phyloP scores from a whole-genome alignment of 352 stramenopile species.

The Phytophthora constricta region DNA sequence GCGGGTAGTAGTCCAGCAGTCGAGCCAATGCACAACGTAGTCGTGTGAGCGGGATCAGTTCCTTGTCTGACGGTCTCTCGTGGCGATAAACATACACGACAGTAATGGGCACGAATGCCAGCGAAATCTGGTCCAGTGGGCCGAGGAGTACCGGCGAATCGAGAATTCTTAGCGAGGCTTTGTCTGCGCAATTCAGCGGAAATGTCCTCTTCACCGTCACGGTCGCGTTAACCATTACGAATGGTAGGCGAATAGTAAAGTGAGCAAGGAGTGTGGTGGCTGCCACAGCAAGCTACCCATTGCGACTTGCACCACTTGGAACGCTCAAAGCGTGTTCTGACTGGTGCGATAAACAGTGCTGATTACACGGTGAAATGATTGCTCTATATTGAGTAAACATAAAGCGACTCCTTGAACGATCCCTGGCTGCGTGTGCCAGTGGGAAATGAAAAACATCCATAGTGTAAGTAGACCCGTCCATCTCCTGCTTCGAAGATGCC shows the following conservation, averaged over 20 bases:
- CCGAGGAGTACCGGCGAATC: slow-evolving; percentile 23
- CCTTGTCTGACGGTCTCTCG: neutral
- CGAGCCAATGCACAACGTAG: slow-evolving; percentile 3
- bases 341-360: neutral
- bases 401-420: too few relatives aligned
- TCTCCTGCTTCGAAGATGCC: too few relatives aligned
- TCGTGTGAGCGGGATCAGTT: slow-evolving; percentile 15
- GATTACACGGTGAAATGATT: neutral
- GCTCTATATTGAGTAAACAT: too few relatives aligned
- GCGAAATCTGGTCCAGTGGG: slow-evolving; percentile 26
- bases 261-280: neutral
- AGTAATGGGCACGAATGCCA: slow-evolving; percentile 21
- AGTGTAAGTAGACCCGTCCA: too few relatives aligned
- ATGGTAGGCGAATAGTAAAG: neutral
- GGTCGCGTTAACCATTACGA: neutral
- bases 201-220: slow-evolving; percentile 4
- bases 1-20: slow-evolving; percentile 26
- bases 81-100: slow-evolving; percentile 30
- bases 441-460: too few relatives aligned
- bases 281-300: neutral
- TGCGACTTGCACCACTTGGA: too few relatives aligned
- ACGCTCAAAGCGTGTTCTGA: neutral
- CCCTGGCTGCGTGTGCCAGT: too few relatives aligned
- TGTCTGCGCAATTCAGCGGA: slow-evolving; percentile 8
- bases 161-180: neutral